Base-by-base conservation (phyloP, 2,329 filamentous ascomycete species). In the Diaporthe humulicola region DNA sequence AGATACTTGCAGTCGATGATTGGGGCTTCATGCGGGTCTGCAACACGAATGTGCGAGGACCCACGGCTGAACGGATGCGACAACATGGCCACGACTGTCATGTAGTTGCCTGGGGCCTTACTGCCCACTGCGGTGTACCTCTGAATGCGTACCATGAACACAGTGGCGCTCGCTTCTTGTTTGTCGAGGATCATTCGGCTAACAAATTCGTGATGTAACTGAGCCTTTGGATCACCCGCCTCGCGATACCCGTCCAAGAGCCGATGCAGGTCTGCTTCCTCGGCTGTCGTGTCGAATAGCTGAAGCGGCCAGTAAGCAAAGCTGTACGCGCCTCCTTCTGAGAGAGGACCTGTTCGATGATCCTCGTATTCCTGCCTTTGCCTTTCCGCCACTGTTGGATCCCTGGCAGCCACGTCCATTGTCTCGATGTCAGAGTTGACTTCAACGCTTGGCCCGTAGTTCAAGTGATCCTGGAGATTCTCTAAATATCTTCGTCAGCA, bases 31-130 rank as follows among this genome's bases (percentile, higher is more conserved):
- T 48, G 19, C 19, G 60, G 40, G 40, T 25, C 4, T 17, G 19
- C 60, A 48, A 2, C 10, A 33, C 28, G 40, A 48, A 66, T 66
- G 19, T 66, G 60, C 19, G 40, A 66, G 28, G 40, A 48, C 36
- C 60, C 60, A 33, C 60, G 60, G 25, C 40, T 48, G 28, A 66
- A 66, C 1, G 60, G 60, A 33, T 66, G 60, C n/a, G 60, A 48
- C 60, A 66, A n/a, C 60, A 66, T 66, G 28, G 60, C 60, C 10
- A 66, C 60, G 28, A 66, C 60, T n/a, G 60, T 66, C 40, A 66
- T 48, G 19, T 66, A 66, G 42, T 66, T 66, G 19, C 60, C 60
- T 2, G 40, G 40, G 10, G 28, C 60, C 28, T 48, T 17, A 9
- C 19, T 48, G 1, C 38, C 60, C 12, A 19, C 4, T 7, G 28